Conservation (phyloP, 768 basidiomycete genomes). For the Leccinum truebloodii region DNA sequence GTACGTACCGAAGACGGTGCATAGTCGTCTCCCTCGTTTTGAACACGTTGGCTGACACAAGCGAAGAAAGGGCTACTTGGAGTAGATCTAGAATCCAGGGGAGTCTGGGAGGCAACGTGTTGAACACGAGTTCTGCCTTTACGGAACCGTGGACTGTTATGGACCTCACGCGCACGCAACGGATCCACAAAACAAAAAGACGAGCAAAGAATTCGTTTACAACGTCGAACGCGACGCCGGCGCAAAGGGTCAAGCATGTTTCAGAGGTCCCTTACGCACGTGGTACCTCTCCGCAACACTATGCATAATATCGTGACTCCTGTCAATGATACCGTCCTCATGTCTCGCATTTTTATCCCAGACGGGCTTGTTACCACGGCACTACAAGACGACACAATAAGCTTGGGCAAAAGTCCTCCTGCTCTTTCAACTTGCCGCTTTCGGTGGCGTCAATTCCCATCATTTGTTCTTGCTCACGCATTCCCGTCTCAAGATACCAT, state of each 20-base stretch:
- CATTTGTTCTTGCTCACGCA: slow-evolving; percentile 8
- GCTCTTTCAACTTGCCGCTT: slow-evolving; percentile 24
- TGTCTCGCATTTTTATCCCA: background rate
- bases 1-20: slow-evolving; percentile 81
- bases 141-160: slow-evolving; percentile 25
- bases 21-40: slow-evolving; percentile 61
- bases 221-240: slow-evolving; percentile 2
- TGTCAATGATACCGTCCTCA: slow-evolving; percentile 2
- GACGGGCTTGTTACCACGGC: background rate
- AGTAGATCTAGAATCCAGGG: slow-evolving; percentile 30
- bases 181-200: slow-evolving; percentile 1
- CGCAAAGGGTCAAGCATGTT: background rate
- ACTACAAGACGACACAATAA: slow-evolving; percentile 8
- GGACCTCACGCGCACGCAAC: slow-evolving; percentile 2
- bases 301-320: background rate
- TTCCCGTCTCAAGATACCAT: background rate
- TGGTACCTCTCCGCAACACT: background rate
- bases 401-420: slow-evolving; percentile 3
- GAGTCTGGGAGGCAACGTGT: slow-evolving; percentile 59
- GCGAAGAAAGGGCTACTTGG: slow-evolving; percentile 31
- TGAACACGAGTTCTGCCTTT: slow-evolving; percentile 63
- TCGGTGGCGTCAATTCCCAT: slow-evolving; percentile 14
- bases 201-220: slow-evolving; percentile 2
- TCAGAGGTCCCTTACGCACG: slow-evolving; percentile 11
- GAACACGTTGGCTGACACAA: slow-evolving; percentile 59